Percentiles rank a stretch among this genome's conserved stretches.
These are phyloP conservation scores for Globisporangium nagaii DNA, from an alignment of 352 stramenopile genomes.

Conservation along the genomic window DNA sequence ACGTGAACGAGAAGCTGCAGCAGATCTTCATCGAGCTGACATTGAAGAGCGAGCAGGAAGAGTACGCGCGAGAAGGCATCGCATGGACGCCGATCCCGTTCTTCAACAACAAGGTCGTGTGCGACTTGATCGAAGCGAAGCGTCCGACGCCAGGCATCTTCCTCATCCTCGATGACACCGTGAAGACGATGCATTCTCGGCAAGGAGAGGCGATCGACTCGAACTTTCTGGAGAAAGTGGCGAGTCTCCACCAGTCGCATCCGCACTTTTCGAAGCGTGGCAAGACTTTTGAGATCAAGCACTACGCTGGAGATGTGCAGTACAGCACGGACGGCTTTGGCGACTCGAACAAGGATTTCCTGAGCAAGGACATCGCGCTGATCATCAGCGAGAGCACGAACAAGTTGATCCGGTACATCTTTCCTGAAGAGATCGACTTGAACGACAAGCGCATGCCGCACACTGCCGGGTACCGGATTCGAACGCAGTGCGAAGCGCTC, in stretches of 20 bases:
- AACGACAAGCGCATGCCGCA: constrained; percentile 79
- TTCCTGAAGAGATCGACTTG: constrained; percentile 74
- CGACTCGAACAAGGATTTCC: constrained; percentile 76
- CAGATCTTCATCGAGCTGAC: constrained; percentile 91
- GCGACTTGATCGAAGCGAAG: constrained; percentile 78
- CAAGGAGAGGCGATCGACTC: constrained; percentile 74
- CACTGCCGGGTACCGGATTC: constrained; percentile 78
- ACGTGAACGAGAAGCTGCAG: constrained; percentile 93
- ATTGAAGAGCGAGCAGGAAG: constrained; percentile 88
- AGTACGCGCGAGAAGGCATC: constrained; percentile 95
- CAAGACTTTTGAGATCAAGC: constrained; percentile 80
- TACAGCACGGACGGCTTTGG: constrained; percentile 82
- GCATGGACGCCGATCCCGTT: constrained; percentile 89
- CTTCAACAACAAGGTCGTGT: constrained; percentile 92
- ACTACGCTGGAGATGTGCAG: constrained; percentile 84
- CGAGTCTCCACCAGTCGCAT: constrained; percentile 55
- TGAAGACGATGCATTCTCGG: constrained; percentile 85
- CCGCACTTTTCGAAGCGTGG: constrained; percentile 82
- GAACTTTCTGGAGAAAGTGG: constrained; percentile 79
- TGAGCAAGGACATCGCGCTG: constrained; percentile 78
- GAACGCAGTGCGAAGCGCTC: constrained; percentile 84
- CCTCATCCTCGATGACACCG: constrained; percentile 77
- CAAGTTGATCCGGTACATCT: constrained; percentile 85
- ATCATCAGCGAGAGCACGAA: constrained; percentile 82
- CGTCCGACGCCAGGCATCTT: constrained; percentile 75